Evolutionary conservation across 345 rosid genomes (phyloP).

Genomic region (Zanthoxylum bungeanum): DNA sequence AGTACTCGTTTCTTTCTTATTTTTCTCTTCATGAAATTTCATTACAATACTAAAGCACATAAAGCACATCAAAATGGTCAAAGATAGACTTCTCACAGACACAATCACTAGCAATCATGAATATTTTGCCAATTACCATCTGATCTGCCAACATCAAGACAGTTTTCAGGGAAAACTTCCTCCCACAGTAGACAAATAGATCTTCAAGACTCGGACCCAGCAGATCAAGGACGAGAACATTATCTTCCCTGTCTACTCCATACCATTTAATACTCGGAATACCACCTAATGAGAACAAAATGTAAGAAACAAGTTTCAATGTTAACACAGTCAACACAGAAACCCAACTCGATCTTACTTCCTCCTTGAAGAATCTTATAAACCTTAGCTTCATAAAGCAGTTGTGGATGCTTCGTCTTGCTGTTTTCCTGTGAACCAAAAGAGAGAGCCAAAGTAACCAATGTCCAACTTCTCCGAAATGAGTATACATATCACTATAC

Average conservation of each 20-base stretch:
- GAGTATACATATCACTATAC: neutral
- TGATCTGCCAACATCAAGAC: constrained; percentile 68
- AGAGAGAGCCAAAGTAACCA: neutral
- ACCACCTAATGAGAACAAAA: constrained; percentile 38
- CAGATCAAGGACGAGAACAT: constrained; percentile 50
- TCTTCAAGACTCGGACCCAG: constrained; percentile 73
- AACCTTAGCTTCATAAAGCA: constrained; percentile 58
- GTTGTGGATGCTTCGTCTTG: constrained; percentile 55
- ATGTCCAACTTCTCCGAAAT: constrained; percentile 1
- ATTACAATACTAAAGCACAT: neutral
- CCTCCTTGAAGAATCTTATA: constrained; percentile 65
- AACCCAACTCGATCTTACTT: constrained; percentile 27
- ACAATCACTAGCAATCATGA: neutral
- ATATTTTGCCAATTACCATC: constrained; percentile 37
- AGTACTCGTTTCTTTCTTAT: neutral
- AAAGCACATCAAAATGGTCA: neutral
- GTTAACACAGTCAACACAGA: neutral
- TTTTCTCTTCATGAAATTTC: neutral
- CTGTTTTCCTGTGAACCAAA: constrained; percentile 47
- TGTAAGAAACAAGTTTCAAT: neutral
- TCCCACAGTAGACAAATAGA: constrained; percentile 61
- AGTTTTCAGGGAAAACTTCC: constrained; percentile 63
- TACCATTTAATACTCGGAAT: constrained; percentile 48
- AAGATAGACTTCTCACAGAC: neutral
- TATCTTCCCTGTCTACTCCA: constrained; percentile 53